Conservation (phyloP, 768 basidiomycete species). For the Dioszegia crocea region DNA sequence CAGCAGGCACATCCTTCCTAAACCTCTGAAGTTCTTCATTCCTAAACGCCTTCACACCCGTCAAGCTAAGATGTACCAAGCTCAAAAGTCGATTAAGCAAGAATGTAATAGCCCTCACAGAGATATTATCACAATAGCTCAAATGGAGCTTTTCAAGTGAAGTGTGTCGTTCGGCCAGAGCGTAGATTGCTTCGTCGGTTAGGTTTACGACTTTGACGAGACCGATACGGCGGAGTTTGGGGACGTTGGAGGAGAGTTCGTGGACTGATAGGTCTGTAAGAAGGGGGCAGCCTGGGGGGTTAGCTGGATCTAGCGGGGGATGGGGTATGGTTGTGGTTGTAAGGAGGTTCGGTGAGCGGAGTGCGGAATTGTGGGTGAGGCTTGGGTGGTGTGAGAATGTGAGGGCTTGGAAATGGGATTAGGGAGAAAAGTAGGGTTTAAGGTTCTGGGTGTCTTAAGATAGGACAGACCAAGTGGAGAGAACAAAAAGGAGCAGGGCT, state of each 20-base stretch:
- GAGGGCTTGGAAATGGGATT: too few species aligned
- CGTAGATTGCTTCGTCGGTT: conserved; percentile 87
- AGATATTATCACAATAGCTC: conserved; percentile 93
- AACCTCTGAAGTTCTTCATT: conserved; percentile 79
- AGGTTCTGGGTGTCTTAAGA: too few species aligned
- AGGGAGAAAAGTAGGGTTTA: too few species aligned
- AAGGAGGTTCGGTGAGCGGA: too few species aligned
- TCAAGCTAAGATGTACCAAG: conserved; percentile 89
- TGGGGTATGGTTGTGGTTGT: too few species aligned
- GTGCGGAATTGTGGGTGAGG: too few species aligned
- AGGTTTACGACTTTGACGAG: conserved; percentile 88
- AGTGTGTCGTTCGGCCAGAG: conserved; percentile 76
- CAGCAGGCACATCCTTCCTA: conserved; percentile 80
- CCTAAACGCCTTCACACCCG: conserved; percentile 91
- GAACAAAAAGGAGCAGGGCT: too few species aligned
- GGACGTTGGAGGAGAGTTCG: conserved; percentile 72
- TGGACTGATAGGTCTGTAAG: conserved; percentile 92
- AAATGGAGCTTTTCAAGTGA: conserved; percentile 93
- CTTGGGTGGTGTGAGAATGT: too few species aligned
- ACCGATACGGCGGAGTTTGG: conserved; percentile 88
- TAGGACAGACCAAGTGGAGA: too few species aligned
- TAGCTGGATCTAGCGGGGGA: too few species aligned
- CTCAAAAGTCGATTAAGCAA: conserved; percentile 82
- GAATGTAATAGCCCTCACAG: conserved; percentile 84
- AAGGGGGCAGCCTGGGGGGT: conserved; percentile 65